Evolutionary conservation across 768 basidiomycete genomes (phyloP), one percentile per base, ranked within the genome.

Genomic region (Trametes cubensis): DNA sequence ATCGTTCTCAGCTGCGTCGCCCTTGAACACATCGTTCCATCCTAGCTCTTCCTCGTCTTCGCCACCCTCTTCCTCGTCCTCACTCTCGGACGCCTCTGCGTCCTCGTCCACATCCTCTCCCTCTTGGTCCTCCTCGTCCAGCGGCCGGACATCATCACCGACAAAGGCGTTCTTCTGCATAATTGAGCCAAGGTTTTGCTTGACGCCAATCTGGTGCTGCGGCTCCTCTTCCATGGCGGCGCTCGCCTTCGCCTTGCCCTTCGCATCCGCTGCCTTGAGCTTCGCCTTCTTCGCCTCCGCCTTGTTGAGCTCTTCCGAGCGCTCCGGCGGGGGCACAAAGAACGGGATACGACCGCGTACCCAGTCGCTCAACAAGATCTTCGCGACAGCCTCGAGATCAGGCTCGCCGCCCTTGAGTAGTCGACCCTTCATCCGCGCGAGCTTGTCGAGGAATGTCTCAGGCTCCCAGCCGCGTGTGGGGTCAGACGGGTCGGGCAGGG

Each of bases 281-380:
- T 77, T 77, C 71, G 76, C 81, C 39, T 73, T 73, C 62, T 73
- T 74, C 48, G 71, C 86, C 76, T 89, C 89, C 14, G 77, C 78
- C 69, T 77, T 79, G 70, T 90, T 90, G 60, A 89, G 76, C 67
- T 85, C 88, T 65, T 87, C 86, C 10, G 90, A 72, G 60, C 91
- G 79, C 72, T 93, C 94, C 58, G 96, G 96, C 15, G 97, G 97
- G 14, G 89, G 73, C 40, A 94, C 95, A 70, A 98, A 99, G 81
- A 88, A 99, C 20, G 97, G 97, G 70, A 99, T 96, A 68, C 94
- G 89, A 8, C 96, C 97, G 48, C 97, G 81, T 61, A 98, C 94
- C 96, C 96, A 98, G 74, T 98, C 97, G 73, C 88, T 92, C 70
- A 99, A 76, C 49, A 98, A 79, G 73, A 99, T 95, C 79, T 95